Conservation (phyloP, 805 yeast species). For the Cyberlindnera maritima region DNA sequence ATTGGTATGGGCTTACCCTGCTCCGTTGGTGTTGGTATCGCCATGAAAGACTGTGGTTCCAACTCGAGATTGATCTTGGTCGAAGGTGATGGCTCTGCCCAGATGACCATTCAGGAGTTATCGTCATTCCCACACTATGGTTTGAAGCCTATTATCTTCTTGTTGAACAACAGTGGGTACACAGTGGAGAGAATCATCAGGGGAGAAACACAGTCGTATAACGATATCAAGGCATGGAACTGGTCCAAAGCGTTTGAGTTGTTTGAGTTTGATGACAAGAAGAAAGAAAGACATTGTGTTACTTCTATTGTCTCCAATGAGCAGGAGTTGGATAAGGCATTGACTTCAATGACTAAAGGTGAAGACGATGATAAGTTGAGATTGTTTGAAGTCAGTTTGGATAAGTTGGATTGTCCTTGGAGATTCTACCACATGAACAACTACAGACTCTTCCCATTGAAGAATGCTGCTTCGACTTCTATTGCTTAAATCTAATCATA, state of each 20-base stretch:
- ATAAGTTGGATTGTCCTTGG: constrained; percentile 62
- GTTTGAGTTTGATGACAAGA: constrained; percentile 45
- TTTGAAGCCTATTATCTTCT: constrained; percentile 64
- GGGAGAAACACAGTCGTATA: constrained; percentile 74
- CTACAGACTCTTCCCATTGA: constrained; percentile 25
- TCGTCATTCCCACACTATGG: constrained; percentile 59
- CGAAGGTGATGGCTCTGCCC: constrained; percentile 94
- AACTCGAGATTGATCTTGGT: constrained; percentile 61
- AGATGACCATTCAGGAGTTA: constrained; percentile 88
- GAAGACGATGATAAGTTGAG: constrained; percentile 35
- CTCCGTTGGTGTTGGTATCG: constrained; percentile 78
- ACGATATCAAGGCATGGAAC: constrained; percentile 84
- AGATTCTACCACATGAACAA: constrained; percentile 46
- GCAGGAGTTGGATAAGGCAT: constrained; percentile 31
- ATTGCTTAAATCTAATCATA: constrained; percentile 2
- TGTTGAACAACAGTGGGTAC: constrained; percentile 85
- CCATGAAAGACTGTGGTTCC: constrained; percentile 52
- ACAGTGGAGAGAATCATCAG: constrained; percentile 84
- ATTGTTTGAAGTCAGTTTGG: constrained; percentile 60
- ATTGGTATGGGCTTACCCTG: constrained; percentile 91
- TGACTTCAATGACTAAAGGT: constrained; percentile 35
- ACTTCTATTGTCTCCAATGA: constrained; percentile 35
- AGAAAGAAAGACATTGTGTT: constrained; percentile 24
- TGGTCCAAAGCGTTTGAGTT: constrained; percentile 69
- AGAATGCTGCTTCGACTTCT: constrained; percentile 1